phyloP scores from a whole-genome alignment of 2,329 filamentous ascomycete species.

The Dactylellina sp. region DNA sequence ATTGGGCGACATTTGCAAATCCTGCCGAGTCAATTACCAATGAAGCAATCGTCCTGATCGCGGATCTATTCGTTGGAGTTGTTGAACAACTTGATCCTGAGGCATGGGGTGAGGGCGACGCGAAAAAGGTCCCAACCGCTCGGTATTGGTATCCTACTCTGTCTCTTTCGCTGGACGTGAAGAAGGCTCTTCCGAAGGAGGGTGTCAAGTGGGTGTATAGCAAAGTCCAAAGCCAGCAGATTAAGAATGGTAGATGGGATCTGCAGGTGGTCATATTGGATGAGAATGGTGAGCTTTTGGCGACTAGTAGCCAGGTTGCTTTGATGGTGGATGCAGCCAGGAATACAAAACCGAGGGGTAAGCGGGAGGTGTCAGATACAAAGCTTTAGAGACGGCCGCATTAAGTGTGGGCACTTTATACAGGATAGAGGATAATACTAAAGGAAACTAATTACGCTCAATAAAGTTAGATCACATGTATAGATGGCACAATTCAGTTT shows the following conservation, averaged over 20 bases:
- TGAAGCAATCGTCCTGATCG: slow-evolving; percentile 56
- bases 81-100: slow-evolving; percentile 61
- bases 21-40: slow-evolving; percentile 59
- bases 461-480: too few species aligned
- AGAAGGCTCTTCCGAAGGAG: slow-evolving; percentile 75
- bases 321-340: slow-evolving; percentile 74
- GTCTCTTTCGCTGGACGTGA: slow-evolving; percentile 79
- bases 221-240: slow-evolving; percentile 73
- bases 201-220: slow-evolving; percentile 80
- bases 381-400: slow-evolving; percentile 20
- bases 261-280: slow-evolving; percentile 77
- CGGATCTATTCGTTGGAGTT: slow-evolving; percentile 62
- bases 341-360: slow-evolving; percentile 70
- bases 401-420: background rate
- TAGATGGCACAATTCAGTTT: too few species aligned
- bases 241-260: slow-evolving; percentile 79
- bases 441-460: too few species aligned
- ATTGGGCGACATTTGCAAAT: slow-evolving; percentile 50
- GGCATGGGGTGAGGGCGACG: slow-evolving; percentile 55
- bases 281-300: slow-evolving; percentile 73
- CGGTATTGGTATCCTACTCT: slow-evolving; percentile 81
- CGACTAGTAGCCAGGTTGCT: slow-evolving; percentile 75
- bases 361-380: slow-evolving; percentile 56
- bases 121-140: slow-evolving; percentile 61
- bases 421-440: too few species aligned